phyloP scores from a whole-genome alignment of 768 basidiomycete genomes.

The Trametes elegans region DNA sequence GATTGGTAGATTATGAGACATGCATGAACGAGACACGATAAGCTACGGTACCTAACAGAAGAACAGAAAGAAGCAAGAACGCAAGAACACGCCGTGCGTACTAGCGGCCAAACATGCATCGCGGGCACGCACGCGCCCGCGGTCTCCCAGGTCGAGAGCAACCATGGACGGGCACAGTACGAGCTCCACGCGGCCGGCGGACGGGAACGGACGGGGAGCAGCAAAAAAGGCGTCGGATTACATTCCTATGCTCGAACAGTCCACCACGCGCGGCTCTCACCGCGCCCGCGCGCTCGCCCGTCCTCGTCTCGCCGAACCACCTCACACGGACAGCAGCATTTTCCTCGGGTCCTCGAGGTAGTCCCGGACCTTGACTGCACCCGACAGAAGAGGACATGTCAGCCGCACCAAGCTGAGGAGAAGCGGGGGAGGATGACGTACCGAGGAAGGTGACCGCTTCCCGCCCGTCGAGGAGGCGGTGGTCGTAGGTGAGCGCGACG shows the following conservation, averaged over 20 bases:
- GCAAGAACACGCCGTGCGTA: neutral
- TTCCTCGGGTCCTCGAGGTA: slow-evolving; percentile 94
- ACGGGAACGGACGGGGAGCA: neutral
- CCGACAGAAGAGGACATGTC: neutral
- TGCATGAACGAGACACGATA: neutral
- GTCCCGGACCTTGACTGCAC: slow-evolving; percentile 82
- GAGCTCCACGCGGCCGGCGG: too few species aligned
- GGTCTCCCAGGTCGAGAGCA: neutral
- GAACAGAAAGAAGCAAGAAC: neutral
- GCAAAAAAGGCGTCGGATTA: neutral
- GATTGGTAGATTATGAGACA: neutral
- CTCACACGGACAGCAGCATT: slow-evolving; percentile 64
- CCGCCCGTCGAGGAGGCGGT: slow-evolving; percentile 91
- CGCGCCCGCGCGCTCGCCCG: neutral
- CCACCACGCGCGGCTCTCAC: slow-evolving; percentile 1
- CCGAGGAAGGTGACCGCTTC: slow-evolving; percentile 98
- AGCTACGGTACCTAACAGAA: neutral
- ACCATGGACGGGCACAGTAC: neutral
- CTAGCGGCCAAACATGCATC: too few species aligned
- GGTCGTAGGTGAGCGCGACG: slow-evolving; percentile 92
- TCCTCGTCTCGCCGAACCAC: neutral
- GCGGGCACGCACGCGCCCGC: too few species aligned
- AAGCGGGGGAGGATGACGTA: slow-evolving; percentile 38
- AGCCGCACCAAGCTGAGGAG: neutral
- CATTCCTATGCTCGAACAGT: neutral